Conservation (phyloP, 768 basidiomycete genomes). For the Boletus eberwhitei region DNA sequence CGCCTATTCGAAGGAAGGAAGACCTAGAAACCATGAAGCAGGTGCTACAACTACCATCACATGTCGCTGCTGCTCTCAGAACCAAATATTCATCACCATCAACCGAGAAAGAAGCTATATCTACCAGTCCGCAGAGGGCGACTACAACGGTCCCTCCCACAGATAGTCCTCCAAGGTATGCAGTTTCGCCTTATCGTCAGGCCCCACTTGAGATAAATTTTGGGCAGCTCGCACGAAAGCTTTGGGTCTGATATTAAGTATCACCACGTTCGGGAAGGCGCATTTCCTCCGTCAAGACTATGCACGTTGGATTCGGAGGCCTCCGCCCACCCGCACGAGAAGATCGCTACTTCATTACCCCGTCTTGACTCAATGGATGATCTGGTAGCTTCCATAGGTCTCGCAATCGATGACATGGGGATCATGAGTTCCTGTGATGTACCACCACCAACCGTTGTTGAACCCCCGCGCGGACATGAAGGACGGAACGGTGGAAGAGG, state of each 20-base stretch:
- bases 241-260: constrained; percentile 11
- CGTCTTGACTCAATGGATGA: constrained; percentile 36
- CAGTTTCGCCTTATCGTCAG: neutral
- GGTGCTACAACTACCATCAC: constrained; percentile 55
- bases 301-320: constrained; percentile 24
- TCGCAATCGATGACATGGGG: constrained; percentile 39
- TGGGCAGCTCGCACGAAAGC: constrained; percentile 26
- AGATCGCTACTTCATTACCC: constrained; percentile 18
- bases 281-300: constrained; percentile 51
- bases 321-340: constrained; percentile 14
- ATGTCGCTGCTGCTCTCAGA: constrained; percentile 44
- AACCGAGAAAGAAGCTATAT: constrained; percentile 17
- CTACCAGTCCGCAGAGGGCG: constrained; percentile 30
- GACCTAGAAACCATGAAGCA: constrained; percentile 60
- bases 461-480: constrained; percentile 36
- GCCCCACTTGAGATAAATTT: neutral
- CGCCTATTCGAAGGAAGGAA: constrained; percentile 45
- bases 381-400: constrained; percentile 35
- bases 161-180: constrained; percentile 21
- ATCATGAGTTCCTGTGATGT: constrained; percentile 31
- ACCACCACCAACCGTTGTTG: constrained; percentile 39
- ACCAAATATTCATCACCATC: constrained; percentile 20
- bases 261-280: constrained; percentile 56
- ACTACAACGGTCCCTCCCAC: constrained; percentile 1
- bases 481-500: constrained; percentile 24